These are phyloP conservation scores for Mycocentrospora acerina DNA, from an alignment of 2,329 filamentous ascomycete species.

Conservation along the genomic window DNA sequence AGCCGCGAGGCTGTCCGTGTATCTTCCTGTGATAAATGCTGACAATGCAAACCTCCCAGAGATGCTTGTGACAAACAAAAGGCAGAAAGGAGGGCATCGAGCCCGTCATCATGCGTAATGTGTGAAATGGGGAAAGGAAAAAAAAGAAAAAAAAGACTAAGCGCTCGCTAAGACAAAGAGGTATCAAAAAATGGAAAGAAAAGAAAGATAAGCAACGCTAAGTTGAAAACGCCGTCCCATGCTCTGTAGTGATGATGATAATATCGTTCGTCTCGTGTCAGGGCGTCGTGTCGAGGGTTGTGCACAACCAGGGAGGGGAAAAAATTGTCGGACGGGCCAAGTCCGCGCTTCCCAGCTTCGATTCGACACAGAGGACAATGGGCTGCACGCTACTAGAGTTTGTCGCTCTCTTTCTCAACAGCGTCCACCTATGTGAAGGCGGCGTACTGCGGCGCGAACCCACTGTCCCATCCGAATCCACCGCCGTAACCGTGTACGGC, in stretches of 20 bases:
- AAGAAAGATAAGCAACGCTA: conserved; percentile 5
- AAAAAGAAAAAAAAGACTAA: conserved; percentile 41
- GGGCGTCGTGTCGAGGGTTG: conserved; percentile 41
- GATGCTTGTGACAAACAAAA: conserved; percentile 42
- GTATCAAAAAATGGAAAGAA: no score
- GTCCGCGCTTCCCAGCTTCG: conserved; percentile 43
- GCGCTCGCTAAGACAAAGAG: conserved; percentile 43
- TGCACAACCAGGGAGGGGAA: conserved; percentile 41
- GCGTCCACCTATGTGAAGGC: conserved; percentile 72
- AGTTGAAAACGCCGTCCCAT: conserved; percentile 55
- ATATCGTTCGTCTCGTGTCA: conserved; percentile 50
- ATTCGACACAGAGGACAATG: conserved; percentile 30
- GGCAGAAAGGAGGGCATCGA: conserved; percentile 37
- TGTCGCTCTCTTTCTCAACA: neutral
- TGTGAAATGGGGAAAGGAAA: conserved; percentile 41
- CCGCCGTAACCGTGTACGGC: conserved; percentile 63
- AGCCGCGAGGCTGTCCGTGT: conserved; percentile 47
- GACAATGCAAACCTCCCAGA: conserved; percentile 48
- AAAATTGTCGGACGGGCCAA: conserved; percentile 43
- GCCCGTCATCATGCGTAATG: conserved; percentile 38
- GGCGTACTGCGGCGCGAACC: conserved; percentile 70
- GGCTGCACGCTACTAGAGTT: conserved; percentile 5
- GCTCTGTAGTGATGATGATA: conserved; percentile 41
- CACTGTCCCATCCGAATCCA: conserved; percentile 82
- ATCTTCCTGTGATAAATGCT: conserved; percentile 46